Base-by-base conservation (phyloP, 306 rosid species). In the Prunus mume region DNA sequence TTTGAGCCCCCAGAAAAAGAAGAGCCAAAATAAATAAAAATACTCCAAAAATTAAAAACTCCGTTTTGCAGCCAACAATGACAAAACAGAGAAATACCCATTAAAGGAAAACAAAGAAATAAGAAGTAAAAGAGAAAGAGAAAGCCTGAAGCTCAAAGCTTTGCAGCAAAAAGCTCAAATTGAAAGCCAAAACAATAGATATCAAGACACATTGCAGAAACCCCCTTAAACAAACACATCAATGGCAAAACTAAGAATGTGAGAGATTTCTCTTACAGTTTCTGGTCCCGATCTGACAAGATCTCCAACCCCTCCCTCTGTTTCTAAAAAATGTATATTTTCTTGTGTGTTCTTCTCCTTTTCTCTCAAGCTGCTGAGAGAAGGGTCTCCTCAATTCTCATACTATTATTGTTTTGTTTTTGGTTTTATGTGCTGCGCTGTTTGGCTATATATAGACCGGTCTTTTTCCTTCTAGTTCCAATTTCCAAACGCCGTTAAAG, bases 211-310 rank as follows among this genome's bases (percentile, higher is more conserved):
- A 90, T 85, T 87, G 77, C 77, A 65, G 71, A 80, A 50, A 75
- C 47, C 13, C 68, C 70, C 52, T 2, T 12, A 24, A 18, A 34
- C 69, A 54, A 74, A 27, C 45, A 46, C 69, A 55, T 22, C 46
- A 47, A 68, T 24, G 28, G 25, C 62, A 65, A 38, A 6, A 65
- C 45, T 18, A 65, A 65, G 14, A 76, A 71, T 77, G 83, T 65
- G 78, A 78, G 75, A 85, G 68, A 49, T 74, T 71, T 65, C 41
- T 83, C 83, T 80, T 71, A 61, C 83, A 72, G 67, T 45, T 73
- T 77, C 73, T 70, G 76, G 76, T 51, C 62, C 78, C 80, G 92
- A 94, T 90, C 93, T 87, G 89, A 74, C 84, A 82, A 85, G 93
- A 89, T 91, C 88, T 89, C 69, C 84, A 69, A 61, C 52, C 65